These are phyloP conservation scores for Onygenales sp. DNA, from an alignment of 2,329 filamentous ascomycete genomes.

Conservation along the genomic window DNA sequence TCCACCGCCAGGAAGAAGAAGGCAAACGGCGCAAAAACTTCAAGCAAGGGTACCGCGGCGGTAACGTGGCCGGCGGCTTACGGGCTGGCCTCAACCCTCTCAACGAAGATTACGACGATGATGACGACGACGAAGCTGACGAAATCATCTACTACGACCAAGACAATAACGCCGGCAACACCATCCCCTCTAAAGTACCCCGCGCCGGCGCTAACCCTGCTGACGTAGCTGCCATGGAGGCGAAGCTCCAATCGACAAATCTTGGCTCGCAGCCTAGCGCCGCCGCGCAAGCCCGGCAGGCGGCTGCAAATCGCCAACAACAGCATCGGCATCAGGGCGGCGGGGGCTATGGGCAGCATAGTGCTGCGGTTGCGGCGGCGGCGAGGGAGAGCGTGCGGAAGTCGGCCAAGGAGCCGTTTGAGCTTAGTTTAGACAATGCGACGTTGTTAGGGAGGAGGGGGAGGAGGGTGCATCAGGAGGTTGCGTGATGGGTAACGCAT, in stretches of 20 bases:
- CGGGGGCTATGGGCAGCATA: conserved; percentile 81
- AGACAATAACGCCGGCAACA: conserved; percentile 22
- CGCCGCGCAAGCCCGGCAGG: conserved; percentile 53
- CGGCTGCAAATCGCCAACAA: conserved; percentile 38
- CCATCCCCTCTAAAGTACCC: conserved; percentile 54
- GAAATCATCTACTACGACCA: conserved; percentile 42
- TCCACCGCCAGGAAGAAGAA: conserved; percentile 94
- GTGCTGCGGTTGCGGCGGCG: conserved; percentile 70
- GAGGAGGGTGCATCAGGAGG: conserved; percentile 29
- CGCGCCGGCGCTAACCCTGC: conserved; percentile 47
- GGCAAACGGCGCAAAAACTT: conserved; percentile 82
- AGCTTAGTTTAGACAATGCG: conserved; percentile 83
- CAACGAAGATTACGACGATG: conserved; percentile 55
- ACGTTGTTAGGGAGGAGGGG: conserved; percentile 70
- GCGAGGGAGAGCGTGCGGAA: conserved; percentile 70
- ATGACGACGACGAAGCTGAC: conserved; percentile 51
- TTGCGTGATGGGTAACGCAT: conserved; percentile 12
- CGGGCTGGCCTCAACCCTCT: conserved; percentile 53
- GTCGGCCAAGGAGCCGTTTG: conserved; percentile 72
- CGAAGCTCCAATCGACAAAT: conserved; percentile 76
- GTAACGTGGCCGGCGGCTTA: conserved; percentile 48
- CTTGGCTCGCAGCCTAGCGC: conserved; percentile 47
- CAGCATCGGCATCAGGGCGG: conserved; percentile 36
- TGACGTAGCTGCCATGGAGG: conserved; percentile 67
- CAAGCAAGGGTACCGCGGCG: conserved; percentile 56